Evolutionary conservation across 2,329 filamentous ascomycete genomes (phyloP).

Genomic region (Corynespora cassiicola): DNA sequence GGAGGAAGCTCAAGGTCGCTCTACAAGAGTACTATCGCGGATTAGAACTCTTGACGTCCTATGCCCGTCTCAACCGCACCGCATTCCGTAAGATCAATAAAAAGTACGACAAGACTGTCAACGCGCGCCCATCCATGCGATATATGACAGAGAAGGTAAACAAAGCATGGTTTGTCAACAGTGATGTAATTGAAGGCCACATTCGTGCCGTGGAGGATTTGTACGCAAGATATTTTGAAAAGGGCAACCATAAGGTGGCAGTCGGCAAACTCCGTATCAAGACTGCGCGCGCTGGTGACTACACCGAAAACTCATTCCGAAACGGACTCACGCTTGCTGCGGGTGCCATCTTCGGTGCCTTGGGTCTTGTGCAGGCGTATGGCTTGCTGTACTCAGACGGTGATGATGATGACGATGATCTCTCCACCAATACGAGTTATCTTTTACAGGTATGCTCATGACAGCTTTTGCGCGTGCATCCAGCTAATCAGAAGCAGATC

Average conservation of each 20-base stretch:
- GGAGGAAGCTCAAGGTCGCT: constrained; percentile 88
- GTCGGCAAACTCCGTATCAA: constrained; percentile 83
- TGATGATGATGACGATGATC: constrained; percentile 20
- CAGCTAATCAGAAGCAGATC: constrained; percentile 61
- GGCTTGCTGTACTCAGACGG: constrained; percentile 33
- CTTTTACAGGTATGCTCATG: constrained; percentile 65
- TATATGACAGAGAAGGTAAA: constrained; percentile 94
- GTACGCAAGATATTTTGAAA: constrained; percentile 93
- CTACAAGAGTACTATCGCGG: constrained; percentile 93
- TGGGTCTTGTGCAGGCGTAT: constrained; percentile 50
- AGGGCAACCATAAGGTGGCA: constrained; percentile 90
- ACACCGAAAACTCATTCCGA: constrained; percentile 64
- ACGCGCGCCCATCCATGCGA: constrained; percentile 75
- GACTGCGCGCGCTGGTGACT: constrained; percentile 64
- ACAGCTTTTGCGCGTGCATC: constrained; percentile 59
- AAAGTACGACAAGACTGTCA: constrained; percentile 93
- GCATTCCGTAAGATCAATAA: constrained; percentile 98
- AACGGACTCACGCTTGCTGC: constrained; percentile 57
- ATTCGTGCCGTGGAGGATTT: constrained; percentile 86
- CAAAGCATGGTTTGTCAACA: constrained; percentile 89
- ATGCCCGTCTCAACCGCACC: constrained; percentile 86
- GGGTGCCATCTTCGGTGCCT: constrained; percentile 51
- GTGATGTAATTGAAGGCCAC: constrained; percentile 80
- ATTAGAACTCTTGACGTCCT: constrained; percentile 90
- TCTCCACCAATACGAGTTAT: constrained; percentile 49